These are phyloP conservation scores for Lactarius hatsudake DNA, from an alignment of 768 basidiomycete genomes.

Conservation along the genomic window DNA sequence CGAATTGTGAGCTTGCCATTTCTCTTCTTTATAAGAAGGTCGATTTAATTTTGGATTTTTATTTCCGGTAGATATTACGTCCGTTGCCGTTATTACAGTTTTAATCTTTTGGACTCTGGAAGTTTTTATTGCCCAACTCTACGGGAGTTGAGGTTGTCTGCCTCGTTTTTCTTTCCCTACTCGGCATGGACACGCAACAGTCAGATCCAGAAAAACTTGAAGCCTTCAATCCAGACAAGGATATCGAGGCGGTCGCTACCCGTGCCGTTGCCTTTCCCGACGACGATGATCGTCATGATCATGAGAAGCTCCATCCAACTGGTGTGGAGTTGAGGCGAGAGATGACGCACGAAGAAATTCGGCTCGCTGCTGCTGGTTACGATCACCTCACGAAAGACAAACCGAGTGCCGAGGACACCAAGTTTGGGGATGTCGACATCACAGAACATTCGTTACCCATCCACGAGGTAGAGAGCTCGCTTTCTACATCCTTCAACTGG, in stretches of 20 bases:
- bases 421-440: slow-evolving; percentile 52
- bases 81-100: not conserved
- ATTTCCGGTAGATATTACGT: not conserved
- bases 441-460: slow-evolving; percentile 52
- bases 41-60: not conserved
- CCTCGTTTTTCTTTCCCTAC: slow-evolving; percentile 1
- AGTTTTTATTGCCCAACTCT: slow-evolving; percentile 8
- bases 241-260: slow-evolving; percentile 36
- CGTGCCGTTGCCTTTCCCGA: slow-evolving; percentile 53
- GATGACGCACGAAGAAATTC: slow-evolving; percentile 63
- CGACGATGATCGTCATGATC: slow-evolving; percentile 32
- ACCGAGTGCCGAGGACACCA: slow-evolving; percentile 32
- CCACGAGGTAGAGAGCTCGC: slow-evolving; percentile 38
- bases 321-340: slow-evolving; percentile 61
- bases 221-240: slow-evolving; percentile 27
- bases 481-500: slow-evolving; percentile 50
- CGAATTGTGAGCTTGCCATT: not conserved
- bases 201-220: slow-evolving; percentile 21
- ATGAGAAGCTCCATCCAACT: slow-evolving; percentile 44
- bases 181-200: slow-evolving; percentile 10
- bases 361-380: slow-evolving; percentile 67
- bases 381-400: slow-evolving; percentile 54
- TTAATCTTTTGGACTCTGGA: not conserved
- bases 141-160: not conserved
- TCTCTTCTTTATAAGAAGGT: not conserved